phyloP scores from a whole-genome alignment of 371 early-diverging fungal species.

The Mortierella sp. region DNA sequence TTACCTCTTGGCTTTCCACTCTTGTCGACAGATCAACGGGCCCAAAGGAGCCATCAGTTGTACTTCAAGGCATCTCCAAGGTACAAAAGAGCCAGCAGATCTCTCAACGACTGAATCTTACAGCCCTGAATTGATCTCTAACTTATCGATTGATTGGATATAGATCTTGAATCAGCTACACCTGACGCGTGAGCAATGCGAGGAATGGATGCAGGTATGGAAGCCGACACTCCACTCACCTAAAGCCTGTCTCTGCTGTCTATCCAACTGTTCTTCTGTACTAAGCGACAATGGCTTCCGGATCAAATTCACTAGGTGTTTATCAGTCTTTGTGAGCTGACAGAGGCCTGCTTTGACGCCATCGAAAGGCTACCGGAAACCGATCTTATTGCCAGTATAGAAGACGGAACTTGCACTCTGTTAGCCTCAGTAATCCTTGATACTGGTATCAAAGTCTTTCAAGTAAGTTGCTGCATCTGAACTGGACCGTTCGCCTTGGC shows the following conservation, averaged over 20 bases:
- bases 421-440: slow-evolving; percentile 28
- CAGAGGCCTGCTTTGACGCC: slow-evolving; percentile 25
- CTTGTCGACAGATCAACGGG: slow-evolving; percentile 10
- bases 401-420: slow-evolving; percentile 12
- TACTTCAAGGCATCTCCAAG: slow-evolving; percentile 33
- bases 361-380: slow-evolving; percentile 10
- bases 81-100: background rate
- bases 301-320: slow-evolving; percentile 15
- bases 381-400: slow-evolving; percentile 7
- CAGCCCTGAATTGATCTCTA: background rate
- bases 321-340: slow-evolving; percentile 21
- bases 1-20: slow-evolving; percentile 37
- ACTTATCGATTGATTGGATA: background rate
- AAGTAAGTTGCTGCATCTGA: slow-evolving; percentile 9
- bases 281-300: background rate
- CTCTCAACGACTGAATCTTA: background rate
- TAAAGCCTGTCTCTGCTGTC: background rate
- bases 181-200: slow-evolving; percentile 28
- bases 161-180: slow-evolving; percentile 33
- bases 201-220: slow-evolving; percentile 45
- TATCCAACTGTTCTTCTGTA: background rate
- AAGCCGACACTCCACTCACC: background rate
- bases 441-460: slow-evolving; percentile 23
- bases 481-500: too few species aligned
- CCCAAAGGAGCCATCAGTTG: slow-evolving; percentile 3